Evolutionary conservation across 805 yeast species (phyloP).

Genomic region (Cyberlindnera suaveolens): DNA sequence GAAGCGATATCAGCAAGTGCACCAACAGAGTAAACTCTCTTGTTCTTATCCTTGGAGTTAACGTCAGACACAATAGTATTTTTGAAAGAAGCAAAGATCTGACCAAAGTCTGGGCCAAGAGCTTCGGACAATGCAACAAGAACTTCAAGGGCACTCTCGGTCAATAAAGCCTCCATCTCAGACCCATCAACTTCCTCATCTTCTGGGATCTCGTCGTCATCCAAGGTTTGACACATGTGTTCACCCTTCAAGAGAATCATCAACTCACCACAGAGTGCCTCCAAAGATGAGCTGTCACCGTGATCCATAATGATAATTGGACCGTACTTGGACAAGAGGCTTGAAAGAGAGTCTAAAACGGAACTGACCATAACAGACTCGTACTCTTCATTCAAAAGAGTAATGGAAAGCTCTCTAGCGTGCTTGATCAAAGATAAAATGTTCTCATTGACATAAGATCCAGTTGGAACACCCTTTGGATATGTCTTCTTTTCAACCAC

Average conservation of each 20-base stretch:
- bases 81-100: slow-evolving; percentile 67
- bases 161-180: slow-evolving; percentile 59
- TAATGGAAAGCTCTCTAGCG: slow-evolving; percentile 62
- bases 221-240: slow-evolving; percentile 79
- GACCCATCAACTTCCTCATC: slow-evolving; percentile 53
- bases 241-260: slow-evolving; percentile 71
- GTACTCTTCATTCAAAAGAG: slow-evolving; percentile 67
- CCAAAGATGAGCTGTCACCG: slow-evolving; percentile 53
- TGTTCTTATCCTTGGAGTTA: slow-evolving; percentile 57
- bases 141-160: slow-evolving; percentile 83
- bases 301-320: slow-evolving; percentile 59
- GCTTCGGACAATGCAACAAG: slow-evolving; percentile 69
- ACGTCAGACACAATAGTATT: slow-evolving; percentile 52
- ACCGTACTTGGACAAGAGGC: slow-evolving; percentile 65
- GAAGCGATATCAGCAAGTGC: slow-evolving; percentile 84
- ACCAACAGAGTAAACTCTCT: slow-evolving; percentile 82
- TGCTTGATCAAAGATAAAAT: slow-evolving; percentile 54
- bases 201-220: slow-evolving; percentile 51
- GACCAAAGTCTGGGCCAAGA: slow-evolving; percentile 73
- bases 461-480: slow-evolving; percentile 60
- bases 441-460: slow-evolving; percentile 51
- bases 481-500: slow-evolving; percentile 42
- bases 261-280: slow-evolving; percentile 62
- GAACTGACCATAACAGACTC: slow-evolving; percentile 78
- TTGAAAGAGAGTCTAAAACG: slow-evolving; percentile 67